Percentiles rank a stretch among this genome's conserved stretches.
Conservation (phyloP, 441 rosid species). For the Erodium trifolium region DNA sequence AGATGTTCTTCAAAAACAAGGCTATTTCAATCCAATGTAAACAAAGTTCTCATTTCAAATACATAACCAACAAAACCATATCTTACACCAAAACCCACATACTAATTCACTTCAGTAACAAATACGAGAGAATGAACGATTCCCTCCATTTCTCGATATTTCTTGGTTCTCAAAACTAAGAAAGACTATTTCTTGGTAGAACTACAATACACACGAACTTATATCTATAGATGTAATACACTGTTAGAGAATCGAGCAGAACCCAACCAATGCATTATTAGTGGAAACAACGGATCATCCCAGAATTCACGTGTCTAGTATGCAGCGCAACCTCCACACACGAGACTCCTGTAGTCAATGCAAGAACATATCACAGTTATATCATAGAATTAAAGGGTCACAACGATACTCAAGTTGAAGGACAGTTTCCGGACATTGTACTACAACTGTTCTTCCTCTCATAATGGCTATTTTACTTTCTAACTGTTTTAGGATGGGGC, state of each 20-base stretch:
- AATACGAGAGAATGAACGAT: conserved; percentile 34
- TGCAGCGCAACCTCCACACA: conserved; percentile 81
- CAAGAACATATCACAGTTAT: background rate
- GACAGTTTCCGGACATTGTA: too few species aligned
- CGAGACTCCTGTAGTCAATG: conserved; percentile 45
- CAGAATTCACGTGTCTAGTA: conserved; percentile 21
- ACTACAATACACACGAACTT: conserved; percentile 18
- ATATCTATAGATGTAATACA: conserved; percentile 1
- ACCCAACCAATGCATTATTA: conserved; percentile 7
- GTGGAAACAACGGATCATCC: conserved; percentile 4
- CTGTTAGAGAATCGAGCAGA: conserved; percentile 8
- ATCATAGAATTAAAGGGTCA: too few species aligned
- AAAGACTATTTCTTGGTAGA: conserved; percentile 7
- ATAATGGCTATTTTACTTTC: background rate
- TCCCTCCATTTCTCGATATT: conserved; percentile 27
- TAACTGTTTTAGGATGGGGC: background rate
- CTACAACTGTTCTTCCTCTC: too few species aligned
- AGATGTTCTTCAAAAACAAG: too few species aligned
- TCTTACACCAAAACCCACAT: conserved; percentile 16
- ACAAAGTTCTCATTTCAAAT: background rate
- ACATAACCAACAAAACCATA: background rate
- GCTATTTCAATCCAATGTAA: background rate
- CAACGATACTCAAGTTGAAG: too few species aligned
- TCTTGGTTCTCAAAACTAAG: too few species aligned
- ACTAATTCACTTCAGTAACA: background rate